Evolutionary conservation across 768 basidiomycete species (phyloP).

Genomic region (Leccinum pellstonianum): DNA sequence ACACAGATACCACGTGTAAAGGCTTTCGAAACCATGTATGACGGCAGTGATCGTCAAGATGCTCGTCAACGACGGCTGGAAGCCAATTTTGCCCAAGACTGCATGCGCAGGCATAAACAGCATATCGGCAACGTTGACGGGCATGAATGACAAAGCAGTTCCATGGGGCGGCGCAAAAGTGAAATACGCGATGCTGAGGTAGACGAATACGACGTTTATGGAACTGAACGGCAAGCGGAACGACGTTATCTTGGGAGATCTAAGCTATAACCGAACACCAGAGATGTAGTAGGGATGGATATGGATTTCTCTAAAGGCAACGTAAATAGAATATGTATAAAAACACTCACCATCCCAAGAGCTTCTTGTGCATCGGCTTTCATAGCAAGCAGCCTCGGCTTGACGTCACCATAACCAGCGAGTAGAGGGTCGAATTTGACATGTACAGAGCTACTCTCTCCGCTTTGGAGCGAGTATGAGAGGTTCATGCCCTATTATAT

Average conservation of each 20-base stretch:
- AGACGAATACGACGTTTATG: constrained; percentile 7
- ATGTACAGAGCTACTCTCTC: constrained; percentile 43
- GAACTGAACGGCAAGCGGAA: constrained; percentile 50
- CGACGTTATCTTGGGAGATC: constrained; percentile 56
- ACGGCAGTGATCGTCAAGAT: constrained; percentile 3
- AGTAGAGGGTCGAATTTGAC: constrained; percentile 73
- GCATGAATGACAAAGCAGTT: constrained; percentile 17
- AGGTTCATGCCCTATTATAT: constrained; percentile 63
- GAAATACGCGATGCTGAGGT: constrained; percentile 23
- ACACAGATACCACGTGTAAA: constrained; percentile 34
- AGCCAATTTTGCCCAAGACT: constrained; percentile 17
- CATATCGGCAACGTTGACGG: constrained; percentile 11
- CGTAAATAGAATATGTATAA: background rate
- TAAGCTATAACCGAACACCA: constrained; percentile 42
- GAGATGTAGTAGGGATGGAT: background rate
- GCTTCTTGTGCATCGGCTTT: constrained; percentile 77
- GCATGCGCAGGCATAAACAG: constrained; percentile 24
- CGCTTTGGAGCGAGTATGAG: constrained; percentile 54
- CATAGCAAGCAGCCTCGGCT: constrained; percentile 76
- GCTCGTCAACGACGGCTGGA: constrained; percentile 11
- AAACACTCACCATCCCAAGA: constrained; percentile 66
- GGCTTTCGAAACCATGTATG: constrained; percentile 25
- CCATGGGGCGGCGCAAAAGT: constrained; percentile 19
- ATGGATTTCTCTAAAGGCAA: background rate
- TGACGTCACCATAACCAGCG: constrained; percentile 75